Base-by-base conservation (phyloP, 306 rosid genomes). In the Sindora glabra region DNA sequence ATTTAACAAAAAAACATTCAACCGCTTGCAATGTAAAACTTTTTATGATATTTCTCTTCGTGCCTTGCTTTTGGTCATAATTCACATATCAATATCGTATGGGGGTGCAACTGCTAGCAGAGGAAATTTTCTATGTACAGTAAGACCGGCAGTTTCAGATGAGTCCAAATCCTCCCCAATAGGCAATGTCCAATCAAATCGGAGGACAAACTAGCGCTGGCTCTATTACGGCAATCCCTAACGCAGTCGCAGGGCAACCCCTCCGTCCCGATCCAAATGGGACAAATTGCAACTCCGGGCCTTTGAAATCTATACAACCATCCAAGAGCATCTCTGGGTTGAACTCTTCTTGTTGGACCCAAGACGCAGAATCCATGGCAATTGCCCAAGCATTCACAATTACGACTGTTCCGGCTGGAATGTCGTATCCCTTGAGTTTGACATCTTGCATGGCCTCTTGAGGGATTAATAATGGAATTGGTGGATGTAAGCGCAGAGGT, bases 261-360 rank as follows among this genome's bases (percentile, higher is more conserved):
- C 59, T 33, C 12, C 59, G 36, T 63, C 69, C 69, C 6, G 69
- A 48, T 10, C 76, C 70, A 56, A 63, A 71, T 21, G 71, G 76
- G 0, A 63, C 48, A n/a, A 63, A 1, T 1, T 63, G 3, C 0
- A 63, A 71, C 21, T 56, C 76, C 4, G 19, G 59, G 2, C 66
- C 71, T 29, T 60, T 48, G 15, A 63, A 5, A 38, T 71, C 76
- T 27, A 48, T 10, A 25, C 44, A 49, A 37, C 45, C 37, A 0
- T 54, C 15, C 41, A 70, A 45, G 37, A 70, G 62, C 10, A 64
- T 70, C 27, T 70, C 59, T 26, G 70, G 70, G 11, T 63, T 1
- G 2, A 54, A 71, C 7, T 55, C 65, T 19, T 10, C 0, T 2
- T 59, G 33, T 5, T 63, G 34, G 3, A 54, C 24, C 70, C 70